phyloP scores from a whole-genome alignment of 495 filamentous ascomycete genomes.

The Penicillium desertorum region DNA sequence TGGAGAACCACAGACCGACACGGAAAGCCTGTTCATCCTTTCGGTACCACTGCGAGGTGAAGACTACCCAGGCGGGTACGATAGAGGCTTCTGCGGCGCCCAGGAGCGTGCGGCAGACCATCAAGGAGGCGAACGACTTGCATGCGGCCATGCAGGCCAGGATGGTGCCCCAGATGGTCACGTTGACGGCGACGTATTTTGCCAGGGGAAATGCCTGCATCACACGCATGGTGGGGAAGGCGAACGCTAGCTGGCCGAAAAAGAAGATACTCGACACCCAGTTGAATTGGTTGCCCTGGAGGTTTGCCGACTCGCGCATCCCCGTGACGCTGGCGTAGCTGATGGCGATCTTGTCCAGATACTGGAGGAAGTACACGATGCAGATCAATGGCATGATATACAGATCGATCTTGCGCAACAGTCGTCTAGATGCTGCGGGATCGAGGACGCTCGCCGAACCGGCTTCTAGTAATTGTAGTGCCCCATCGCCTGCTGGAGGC shows the following conservation, averaged over 20 bases:
- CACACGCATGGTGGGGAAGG: constrained; percentile 7
- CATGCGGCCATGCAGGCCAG: constrained; percentile 53
- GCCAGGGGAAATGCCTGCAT: constrained; percentile 51
- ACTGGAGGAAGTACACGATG: constrained; percentile 38
- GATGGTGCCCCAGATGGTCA: constrained; percentile 55
- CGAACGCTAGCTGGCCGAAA: constrained; percentile 25
- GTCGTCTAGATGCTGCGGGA: constrained; percentile 1
- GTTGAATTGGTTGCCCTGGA: constrained; percentile 43
- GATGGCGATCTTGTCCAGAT: constrained; percentile 52
- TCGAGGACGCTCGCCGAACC: not conserved
- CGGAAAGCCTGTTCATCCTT: constrained; percentile 50
- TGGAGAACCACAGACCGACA: constrained; percentile 53
- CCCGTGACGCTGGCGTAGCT: constrained; percentile 19
- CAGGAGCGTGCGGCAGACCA: constrained; percentile 53
- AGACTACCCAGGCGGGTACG: constrained; percentile 50
- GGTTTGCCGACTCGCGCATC: constrained; percentile 10
- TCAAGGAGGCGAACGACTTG: constrained; percentile 39
- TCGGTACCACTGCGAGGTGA: constrained; percentile 52
- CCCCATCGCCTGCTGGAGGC: not conserved
- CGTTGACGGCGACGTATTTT: constrained; percentile 51
- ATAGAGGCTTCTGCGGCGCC: constrained; percentile 62
- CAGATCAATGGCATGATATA: constrained; percentile 46
- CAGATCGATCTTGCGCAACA: constrained; percentile 45
- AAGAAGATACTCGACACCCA: constrained; percentile 48
- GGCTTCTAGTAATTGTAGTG: constrained; percentile 6